Base-by-base conservation (phyloP, 805 yeast species). In the Sungouiozyma intestinalis region DNA sequence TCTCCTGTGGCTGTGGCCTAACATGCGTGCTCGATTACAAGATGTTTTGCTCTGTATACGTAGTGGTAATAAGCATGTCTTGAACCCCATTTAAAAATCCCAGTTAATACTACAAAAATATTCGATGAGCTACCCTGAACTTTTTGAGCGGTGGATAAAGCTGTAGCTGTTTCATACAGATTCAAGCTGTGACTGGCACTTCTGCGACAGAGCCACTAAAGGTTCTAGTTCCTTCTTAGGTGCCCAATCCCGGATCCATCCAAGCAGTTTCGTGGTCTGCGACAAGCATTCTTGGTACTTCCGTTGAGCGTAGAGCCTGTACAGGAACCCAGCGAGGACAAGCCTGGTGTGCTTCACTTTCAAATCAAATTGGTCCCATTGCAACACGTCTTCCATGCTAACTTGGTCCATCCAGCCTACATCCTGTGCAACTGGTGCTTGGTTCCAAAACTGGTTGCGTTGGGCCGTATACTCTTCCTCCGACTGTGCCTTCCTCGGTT, bases 401-500 rank as follows among this genome's bases (percentile, higher is more conserved):
- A 47, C 45, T 3, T 33, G 33, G 33, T 49, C 49, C 52, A 53
- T 54, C 58, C 57, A 55, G 4, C 56, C 59, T 16, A 73, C 52
- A 1, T 66, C 62, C 3, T 36, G 34, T 0, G 94, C 92, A 0
- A 94, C 94, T 0, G 65, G 40, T 21, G 56, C 58, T 8, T 50
- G 55, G 0, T 50, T 38, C 47, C 60, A 61, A 53, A 76, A 85
- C 51, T 70, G 73, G 2, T 48, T 47, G 46, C 65, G 63, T 58
- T 86, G 90, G 7, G 45, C 53, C 29, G 55, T 62, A 48, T 64
- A 86, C 43, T 74, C 82, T 41, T 79, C 88, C 35, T 76, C 77
- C 0, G 81, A 54, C 55, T 86, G 96, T 0, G 78, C 79, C 51
- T 82, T 85, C 35, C 95, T 71, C 19, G 69, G 58, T 42, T 69